These are phyloP conservation scores for Magnolia officinalis DNA, from an alignment of 164 flowering plant genomes.

Conservation along the genomic window DNA sequence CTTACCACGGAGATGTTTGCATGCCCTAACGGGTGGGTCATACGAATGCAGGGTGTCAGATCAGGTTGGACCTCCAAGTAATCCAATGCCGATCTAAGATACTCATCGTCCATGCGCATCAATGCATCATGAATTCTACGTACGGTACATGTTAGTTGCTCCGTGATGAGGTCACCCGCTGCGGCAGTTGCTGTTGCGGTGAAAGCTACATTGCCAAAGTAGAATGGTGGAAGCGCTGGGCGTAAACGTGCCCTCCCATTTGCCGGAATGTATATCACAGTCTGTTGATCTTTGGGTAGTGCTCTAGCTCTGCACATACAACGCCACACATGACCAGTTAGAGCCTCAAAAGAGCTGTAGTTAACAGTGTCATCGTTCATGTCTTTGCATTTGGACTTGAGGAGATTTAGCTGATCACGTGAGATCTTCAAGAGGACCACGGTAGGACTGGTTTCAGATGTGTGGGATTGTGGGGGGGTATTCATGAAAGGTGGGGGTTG, in stretches of 20 bases:
- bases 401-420: constrained; percentile 36
- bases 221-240: constrained; percentile 23
- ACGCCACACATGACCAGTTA: constrained; percentile 35
- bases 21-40: constrained; percentile 42
- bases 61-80: constrained; percentile 63
- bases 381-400: constrained; percentile 43
- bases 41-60: constrained; percentile 47
- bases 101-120: constrained; percentile 20
- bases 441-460: constrained; percentile 9
- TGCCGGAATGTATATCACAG: constrained; percentile 11
- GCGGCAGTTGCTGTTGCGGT: neutral
- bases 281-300: constrained; percentile 13
- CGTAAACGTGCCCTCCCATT: constrained; percentile 20
- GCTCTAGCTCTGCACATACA: constrained; percentile 30
- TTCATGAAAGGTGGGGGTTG: constrained; percentile 42
- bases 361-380: constrained; percentile 20
- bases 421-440: constrained; percentile 41
- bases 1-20: constrained; percentile 33
- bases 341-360: constrained; percentile 28
- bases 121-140: constrained; percentile 40
- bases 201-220: constrained; percentile 31
- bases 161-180: constrained; percentile 25
- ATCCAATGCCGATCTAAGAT: constrained; percentile 51
- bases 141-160: constrained; percentile 29
- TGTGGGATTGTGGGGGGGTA: constrained; percentile 9